Base-by-base conservation (phyloP, 208 protist genomes). In the Crithidia bombi region DNA sequence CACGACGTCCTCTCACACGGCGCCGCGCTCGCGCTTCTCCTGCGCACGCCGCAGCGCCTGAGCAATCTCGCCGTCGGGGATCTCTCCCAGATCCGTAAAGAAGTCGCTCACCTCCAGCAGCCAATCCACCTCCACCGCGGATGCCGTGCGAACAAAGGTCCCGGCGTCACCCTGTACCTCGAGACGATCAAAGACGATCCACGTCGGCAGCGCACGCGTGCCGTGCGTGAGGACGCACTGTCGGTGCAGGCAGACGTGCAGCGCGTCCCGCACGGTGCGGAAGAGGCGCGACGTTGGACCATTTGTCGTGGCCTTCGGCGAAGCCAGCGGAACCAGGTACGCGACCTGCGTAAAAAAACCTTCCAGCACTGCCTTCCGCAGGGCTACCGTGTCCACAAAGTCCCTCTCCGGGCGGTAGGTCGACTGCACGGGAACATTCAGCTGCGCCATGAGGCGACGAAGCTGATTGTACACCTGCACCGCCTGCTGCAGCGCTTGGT, bases 261-360 rank as follows among this genome's bases (percentile, higher is more conserved):
- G 69, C 3, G 79, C 75, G 38, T 92, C 89, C 15, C 84, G 86
- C 28, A 92, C 84, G 0, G 87, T 94, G 44, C 79, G 78, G 65
- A 91, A 94, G 3, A 66, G 21, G 5, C 78, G 58, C 39, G 54
- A 23, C 28, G 63, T 69, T 10, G 63, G 43, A 11, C 73, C 65
- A 11, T 30, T 0, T 7, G 15, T 41, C 15, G 7, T 23, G 11
- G 41, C 25, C 44, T 44, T 30, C 5, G n/a, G 21, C 30, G 41
- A 6, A 15, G 11, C 12, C 21, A 23, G 56, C n/a, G 57, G 71
- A 36, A 62, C 52, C 43, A 77, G 71, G 46, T 83, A 89, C 5
- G 91, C 91, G 2, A 93, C 87, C 46, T 94, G 91, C 19, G 78
- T 89, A 61, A 96, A 96, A 68, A 92, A 93, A 15, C 91, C 91